Conservation (phyloP, 2,329 filamentous ascomycete genomes). For the Lasiodiplodia sp. region DNA sequence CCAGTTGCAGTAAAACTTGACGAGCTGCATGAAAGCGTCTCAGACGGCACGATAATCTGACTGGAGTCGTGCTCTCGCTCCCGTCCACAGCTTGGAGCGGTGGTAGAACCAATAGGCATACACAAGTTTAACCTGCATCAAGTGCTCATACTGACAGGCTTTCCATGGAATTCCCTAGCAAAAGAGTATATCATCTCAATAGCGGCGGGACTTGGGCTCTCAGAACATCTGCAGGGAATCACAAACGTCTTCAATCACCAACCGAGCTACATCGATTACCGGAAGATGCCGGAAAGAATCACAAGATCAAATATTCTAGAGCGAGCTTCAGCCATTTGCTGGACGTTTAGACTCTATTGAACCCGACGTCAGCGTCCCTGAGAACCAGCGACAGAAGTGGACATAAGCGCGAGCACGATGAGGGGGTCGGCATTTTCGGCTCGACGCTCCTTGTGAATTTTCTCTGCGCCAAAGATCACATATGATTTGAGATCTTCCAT, state of each 20-base stretch:
- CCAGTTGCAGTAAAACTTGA: not conserved
- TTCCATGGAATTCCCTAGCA: no score
- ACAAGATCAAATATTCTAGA: not conserved
- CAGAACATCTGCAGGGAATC: no score
- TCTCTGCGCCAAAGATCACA: no score
- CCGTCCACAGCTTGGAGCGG: not conserved
- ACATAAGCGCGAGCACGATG: not conserved
- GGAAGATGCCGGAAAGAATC: not conserved
- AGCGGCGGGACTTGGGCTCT: no score
- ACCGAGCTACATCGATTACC: not conserved
- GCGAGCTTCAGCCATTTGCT: not conserved
- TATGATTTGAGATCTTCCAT: not conserved
- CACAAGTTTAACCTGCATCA: no score
- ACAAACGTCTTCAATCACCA: no score
- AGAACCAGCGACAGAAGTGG: not conserved
- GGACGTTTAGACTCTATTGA: not conserved
- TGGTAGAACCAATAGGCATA: not conserved
- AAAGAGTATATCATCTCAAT: no score
- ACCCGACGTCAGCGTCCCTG: not conserved
- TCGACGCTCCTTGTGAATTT: no score
- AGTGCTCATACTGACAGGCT: no score
- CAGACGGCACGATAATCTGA: not conserved
- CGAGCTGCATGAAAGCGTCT: not conserved
- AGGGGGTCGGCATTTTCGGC: not conserved
- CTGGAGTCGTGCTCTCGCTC: not conserved